Evolutionary conservation across 306 rosid genomes (phyloP).

Genomic region (Gleditsia sinensis): DNA sequence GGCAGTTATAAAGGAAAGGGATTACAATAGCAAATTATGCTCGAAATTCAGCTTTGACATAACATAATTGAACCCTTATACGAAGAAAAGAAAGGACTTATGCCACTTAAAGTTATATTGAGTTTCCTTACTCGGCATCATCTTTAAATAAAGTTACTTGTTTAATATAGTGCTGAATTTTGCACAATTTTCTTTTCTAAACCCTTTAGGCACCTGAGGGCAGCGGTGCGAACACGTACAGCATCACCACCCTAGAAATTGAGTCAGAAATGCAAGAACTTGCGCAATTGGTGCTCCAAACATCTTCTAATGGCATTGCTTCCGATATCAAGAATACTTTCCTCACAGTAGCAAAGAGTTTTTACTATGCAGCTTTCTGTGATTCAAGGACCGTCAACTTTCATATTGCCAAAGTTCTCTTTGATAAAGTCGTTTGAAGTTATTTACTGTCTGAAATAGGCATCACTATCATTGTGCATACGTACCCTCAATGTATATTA

Average conservation of each 20-base stretch:
- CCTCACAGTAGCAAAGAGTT: conserved; percentile 65
- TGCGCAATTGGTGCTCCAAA: conserved; percentile 58
- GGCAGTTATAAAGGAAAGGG: no score
- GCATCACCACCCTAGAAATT: conserved; percentile 38
- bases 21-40: no score
- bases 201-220: conserved; percentile 45
- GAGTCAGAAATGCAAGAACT: conserved; percentile 81
- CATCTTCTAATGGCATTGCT: conserved; percentile 43
- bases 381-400: conserved; percentile 65
- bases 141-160: no score
- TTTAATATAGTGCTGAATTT: no score
- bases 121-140: no score
- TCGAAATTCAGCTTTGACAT: no score
- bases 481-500: neutral
- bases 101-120: no score
- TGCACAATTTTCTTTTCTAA: neutral
- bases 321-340: conserved; percentile 66
- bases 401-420: conserved; percentile 81
- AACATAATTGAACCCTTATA: no score
- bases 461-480: conserved; percentile 21
- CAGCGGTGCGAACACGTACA: neutral
- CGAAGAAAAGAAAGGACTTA: no score
- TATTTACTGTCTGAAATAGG: neutral
- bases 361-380: conserved; percentile 66
- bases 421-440: conserved; percentile 62